Percentiles rank a stretch among this genome's conserved stretches.
Conservation (phyloP, 163 green algal species). For the Scenedesmus sp. region DNA sequence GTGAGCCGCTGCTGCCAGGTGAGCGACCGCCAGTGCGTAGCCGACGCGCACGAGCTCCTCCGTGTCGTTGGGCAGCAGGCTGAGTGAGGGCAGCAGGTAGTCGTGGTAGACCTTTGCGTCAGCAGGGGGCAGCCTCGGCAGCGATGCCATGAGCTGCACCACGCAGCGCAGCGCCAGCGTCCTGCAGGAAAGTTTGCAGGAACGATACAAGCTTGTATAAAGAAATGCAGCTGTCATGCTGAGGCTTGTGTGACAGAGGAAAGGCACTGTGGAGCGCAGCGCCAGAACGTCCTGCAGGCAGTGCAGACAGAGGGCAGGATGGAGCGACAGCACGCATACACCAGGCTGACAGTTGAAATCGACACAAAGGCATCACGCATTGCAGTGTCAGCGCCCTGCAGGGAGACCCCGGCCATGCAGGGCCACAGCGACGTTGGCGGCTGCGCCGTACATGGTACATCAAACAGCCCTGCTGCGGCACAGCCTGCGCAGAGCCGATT, state of each 20-base stretch:
- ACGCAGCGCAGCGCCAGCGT: conserved; percentile 75
- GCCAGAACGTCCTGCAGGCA: conserved; percentile 64
- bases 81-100: conserved; percentile 95
- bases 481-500: no score
- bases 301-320: conserved; percentile 44
- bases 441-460: no score
- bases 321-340: not conserved
- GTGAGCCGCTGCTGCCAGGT: conserved; percentile 81
- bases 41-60: conserved; percentile 89
- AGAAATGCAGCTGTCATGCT: no score
- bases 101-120: conserved; percentile 84
- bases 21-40: conserved; percentile 74
- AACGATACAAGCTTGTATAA: no score
- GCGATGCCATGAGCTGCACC: conserved; percentile 65
- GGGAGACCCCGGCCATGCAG: no score
- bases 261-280: conserved; percentile 73
- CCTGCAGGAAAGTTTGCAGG: no score
- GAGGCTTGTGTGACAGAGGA: no score
- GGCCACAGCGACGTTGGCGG: no score
- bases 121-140: conserved; percentile 32
- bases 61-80: conserved; percentile 84
- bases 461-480: no score
- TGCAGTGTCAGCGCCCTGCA: no score
- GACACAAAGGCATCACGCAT: no score
- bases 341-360: not conserved